These are phyloP conservation scores for Bretziella fagacearum DNA, from an alignment of 2,329 filamentous ascomycete genomes.

Conservation along the genomic window DNA sequence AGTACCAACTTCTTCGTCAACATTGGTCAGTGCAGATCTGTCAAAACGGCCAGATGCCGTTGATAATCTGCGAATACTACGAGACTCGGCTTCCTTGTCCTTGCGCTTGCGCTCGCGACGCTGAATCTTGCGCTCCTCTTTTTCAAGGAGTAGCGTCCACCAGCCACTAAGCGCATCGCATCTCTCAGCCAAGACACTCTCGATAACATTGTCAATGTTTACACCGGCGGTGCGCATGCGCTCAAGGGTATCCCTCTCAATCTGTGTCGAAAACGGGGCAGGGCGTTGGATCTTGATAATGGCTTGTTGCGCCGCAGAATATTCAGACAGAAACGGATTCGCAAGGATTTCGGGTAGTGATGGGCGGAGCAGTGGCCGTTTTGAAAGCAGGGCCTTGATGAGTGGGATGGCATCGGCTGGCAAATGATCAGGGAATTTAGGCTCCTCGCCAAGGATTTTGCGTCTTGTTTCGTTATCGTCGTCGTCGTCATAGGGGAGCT, in stretches of 20 bases:
- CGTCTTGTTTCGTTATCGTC: conserved; percentile 74
- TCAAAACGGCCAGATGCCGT: conserved; percentile 78
- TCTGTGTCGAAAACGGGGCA: conserved; percentile 62
- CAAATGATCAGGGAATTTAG: conserved; percentile 66
- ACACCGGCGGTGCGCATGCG: conserved; percentile 89
- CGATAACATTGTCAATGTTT: conserved; percentile 84
- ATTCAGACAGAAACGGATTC: conserved; percentile 73
- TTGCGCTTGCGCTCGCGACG: conserved; percentile 67
- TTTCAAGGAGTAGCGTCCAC: conserved; percentile 91
- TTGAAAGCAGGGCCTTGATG: conserved; percentile 68
- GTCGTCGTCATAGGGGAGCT: conserved; percentile 91
- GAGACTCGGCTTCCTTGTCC: conserved; percentile 67
- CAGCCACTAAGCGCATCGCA: conserved; percentile 86
- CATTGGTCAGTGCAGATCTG: conserved; percentile 59
- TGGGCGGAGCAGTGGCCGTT: conserved; percentile 71
- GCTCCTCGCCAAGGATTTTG: conserved; percentile 72
- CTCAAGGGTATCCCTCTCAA: conserved; percentile 83
- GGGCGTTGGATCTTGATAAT: conserved; percentile 71
- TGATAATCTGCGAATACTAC: conserved; percentile 66
- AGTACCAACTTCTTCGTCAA: conserved; percentile 49
- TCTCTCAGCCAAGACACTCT: conserved; percentile 76
- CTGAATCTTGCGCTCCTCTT: conserved; percentile 74
- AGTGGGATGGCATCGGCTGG: conserved; percentile 61
- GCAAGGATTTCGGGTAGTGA: conserved; percentile 68
- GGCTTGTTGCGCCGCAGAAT: conserved; percentile 74